These are phyloP conservation scores for Paraphysoderma sedebokerense DNA, from an alignment of 371 early-diverging fungal genomes.

Conservation along the genomic window DNA sequence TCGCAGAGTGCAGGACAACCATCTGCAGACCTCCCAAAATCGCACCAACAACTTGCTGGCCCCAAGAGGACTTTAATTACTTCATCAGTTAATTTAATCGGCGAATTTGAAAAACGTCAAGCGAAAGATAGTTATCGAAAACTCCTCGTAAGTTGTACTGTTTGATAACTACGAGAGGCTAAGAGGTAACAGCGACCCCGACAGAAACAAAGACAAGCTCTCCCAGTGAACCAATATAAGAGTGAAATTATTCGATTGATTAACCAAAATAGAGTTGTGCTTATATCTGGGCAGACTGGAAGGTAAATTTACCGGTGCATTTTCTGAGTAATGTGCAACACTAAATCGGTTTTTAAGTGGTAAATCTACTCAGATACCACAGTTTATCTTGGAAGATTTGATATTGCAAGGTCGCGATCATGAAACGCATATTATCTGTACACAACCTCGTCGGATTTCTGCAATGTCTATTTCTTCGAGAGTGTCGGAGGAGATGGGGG, in stretches of 20 bases:
- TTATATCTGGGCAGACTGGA: slow-evolving; percentile 37
- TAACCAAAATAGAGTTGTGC: slow-evolving; percentile 14
- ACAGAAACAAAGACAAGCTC: slow-evolving; percentile 27
- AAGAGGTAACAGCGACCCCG: slow-evolving; percentile 1
- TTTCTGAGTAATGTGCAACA: slow-evolving; percentile 11
- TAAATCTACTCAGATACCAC: slow-evolving; percentile 18
- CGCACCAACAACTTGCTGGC: slow-evolving; percentile 7
- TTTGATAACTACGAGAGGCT: background rate
- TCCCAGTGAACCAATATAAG: slow-evolving; percentile 42
- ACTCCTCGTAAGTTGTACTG: too few species aligned
- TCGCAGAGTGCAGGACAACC: slow-evolving; percentile 10
- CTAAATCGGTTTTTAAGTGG: too few species aligned
- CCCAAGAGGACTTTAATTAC: background rate
- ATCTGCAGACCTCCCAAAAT: slow-evolving; percentile 12
- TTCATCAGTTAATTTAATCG: background rate
- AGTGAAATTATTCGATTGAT: slow-evolving; percentile 30
- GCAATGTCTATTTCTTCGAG: slow-evolving; percentile 32
- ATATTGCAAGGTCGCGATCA: slow-evolving; percentile 16
- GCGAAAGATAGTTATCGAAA: too few species aligned
- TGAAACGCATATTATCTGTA: slow-evolving; percentile 8
- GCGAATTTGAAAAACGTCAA: too few species aligned
- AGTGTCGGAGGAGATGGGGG: slow-evolving; percentile 25
- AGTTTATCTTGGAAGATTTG: slow-evolving; percentile 25
- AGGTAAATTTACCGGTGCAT: slow-evolving; percentile 8
- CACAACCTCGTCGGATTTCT: slow-evolving; percentile 39